Percentiles rank a stretch among this genome's conserved stretches.
Conservation (phyloP, 345 rosid genomes). For the Citrus trifoliata region DNA sequence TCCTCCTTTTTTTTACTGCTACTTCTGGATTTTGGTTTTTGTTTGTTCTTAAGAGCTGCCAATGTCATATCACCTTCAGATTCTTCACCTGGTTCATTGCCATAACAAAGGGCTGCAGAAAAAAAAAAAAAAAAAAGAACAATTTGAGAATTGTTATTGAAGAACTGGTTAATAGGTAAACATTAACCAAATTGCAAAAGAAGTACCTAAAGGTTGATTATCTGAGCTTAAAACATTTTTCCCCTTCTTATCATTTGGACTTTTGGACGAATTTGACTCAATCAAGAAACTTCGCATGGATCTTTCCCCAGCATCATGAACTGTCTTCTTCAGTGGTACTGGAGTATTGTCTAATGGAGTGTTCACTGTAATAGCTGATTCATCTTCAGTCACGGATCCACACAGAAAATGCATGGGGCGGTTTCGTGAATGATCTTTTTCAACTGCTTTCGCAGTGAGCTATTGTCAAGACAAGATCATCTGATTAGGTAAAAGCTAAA, state of each 20-base stretch:
- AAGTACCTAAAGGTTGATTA: slow-evolving; percentile 34
- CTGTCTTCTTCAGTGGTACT: slow-evolving; percentile 44
- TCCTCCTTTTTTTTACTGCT: slow-evolving; percentile 16
- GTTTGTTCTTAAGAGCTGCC: slow-evolving; percentile 22
- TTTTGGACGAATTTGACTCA: slow-evolving; percentile 28
- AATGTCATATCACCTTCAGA: slow-evolving; percentile 38
- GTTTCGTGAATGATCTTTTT: slow-evolving; percentile 61
- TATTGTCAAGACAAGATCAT: slow-evolving; percentile 21
- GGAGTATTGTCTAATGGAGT: slow-evolving; percentile 46
- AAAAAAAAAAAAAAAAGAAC: neutral
- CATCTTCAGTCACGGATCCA: slow-evolving; percentile 52
- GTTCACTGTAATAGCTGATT: slow-evolving; percentile 42
- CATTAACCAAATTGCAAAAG: neutral
- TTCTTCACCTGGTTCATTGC: slow-evolving; percentile 38
- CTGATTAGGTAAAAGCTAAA: slow-evolving; percentile 6
- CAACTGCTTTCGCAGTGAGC: slow-evolving; percentile 73
- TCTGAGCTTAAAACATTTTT: slow-evolving; percentile 15
- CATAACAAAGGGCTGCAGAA: slow-evolving; percentile 48
- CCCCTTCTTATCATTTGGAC: slow-evolving; percentile 15
- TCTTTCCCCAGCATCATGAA: slow-evolving; percentile 34
- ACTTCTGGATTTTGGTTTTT: slow-evolving; percentile 26
- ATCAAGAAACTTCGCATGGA: slow-evolving; percentile 34
- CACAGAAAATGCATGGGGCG: slow-evolving; percentile 69
- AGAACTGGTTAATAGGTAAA: neutral
- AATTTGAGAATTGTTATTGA: neutral